phyloP scores from a whole-genome alignment of 2,329 filamentous ascomycete species.

The Domatiomyces globalis region DNA sequence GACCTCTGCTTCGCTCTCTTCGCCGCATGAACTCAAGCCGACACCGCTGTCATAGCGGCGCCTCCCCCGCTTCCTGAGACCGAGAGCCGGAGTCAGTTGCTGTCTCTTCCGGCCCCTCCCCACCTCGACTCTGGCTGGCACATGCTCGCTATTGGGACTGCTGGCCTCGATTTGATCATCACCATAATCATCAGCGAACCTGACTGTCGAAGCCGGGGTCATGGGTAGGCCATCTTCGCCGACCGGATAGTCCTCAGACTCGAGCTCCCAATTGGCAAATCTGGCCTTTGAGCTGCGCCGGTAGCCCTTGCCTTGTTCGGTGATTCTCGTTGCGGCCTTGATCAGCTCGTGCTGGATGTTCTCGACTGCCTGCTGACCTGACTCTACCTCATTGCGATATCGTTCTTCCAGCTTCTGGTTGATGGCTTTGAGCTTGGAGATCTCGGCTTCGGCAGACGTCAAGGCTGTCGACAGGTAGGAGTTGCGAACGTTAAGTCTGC shows the following conservation, averaged over 20 bases:
- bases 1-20: slow-evolving; percentile 21
- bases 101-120: slow-evolving; percentile 11
- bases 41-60: slow-evolving; percentile 28
- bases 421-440: slow-evolving; percentile 23
- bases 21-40: slow-evolving; percentile 20
- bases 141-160: slow-evolving; percentile 1
- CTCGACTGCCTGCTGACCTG: slow-evolving; percentile 25
- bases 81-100: slow-evolving; percentile 1
- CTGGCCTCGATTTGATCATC: neutral
- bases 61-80: slow-evolving; percentile 7
- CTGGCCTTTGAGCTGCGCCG: slow-evolving; percentile 23
- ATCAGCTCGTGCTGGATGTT: slow-evolving; percentile 27
- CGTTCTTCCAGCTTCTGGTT: slow-evolving; percentile 27
- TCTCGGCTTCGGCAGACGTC: slow-evolving; percentile 23
- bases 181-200: slow-evolving; percentile 21
- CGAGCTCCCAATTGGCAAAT: slow-evolving; percentile 27
- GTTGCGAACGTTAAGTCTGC: slow-evolving; percentile 29
- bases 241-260: slow-evolving; percentile 21
- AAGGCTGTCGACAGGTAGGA: slow-evolving; percentile 29
- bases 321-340: slow-evolving; percentile 17
- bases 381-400: slow-evolving; percentile 25
- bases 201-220: slow-evolving; percentile 29
- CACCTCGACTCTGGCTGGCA: slow-evolving; percentile 14
- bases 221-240: slow-evolving; percentile 27
- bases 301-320: slow-evolving; percentile 18